Conservation (phyloP, 2,329 filamentous ascomycete species). For the Curvularia hawaiiensis region DNA sequence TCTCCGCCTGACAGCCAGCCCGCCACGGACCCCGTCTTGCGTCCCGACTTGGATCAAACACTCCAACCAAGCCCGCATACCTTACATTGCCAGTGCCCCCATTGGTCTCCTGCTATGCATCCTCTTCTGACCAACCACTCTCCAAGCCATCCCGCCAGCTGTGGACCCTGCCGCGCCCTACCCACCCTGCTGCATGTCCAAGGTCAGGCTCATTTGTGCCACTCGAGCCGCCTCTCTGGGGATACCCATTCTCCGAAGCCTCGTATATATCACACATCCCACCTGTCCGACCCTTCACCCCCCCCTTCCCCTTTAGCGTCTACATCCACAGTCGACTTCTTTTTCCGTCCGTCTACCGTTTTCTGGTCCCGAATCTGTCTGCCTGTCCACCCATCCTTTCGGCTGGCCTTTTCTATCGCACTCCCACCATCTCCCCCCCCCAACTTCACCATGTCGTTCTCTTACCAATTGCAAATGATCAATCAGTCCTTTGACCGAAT, state of each 20-base stretch:
- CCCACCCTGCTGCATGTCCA: constrained; percentile 28
- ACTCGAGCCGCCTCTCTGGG: constrained; percentile 17
- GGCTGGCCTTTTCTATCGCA: neutral
- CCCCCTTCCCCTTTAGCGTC: neutral
- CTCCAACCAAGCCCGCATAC: neutral
- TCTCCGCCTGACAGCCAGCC: neutral
- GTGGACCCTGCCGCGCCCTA: constrained; percentile 23
- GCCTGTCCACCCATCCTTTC: neutral
- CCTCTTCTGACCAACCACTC: constrained; percentile 13
- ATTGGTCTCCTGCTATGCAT: constrained; percentile 19
- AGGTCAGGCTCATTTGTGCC: constrained; percentile 24
- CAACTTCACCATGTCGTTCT: constrained; percentile 35
- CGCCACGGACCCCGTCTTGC: neutral
- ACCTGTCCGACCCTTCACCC: constrained; percentile 7
- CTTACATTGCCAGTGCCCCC: constrained; percentile 5
- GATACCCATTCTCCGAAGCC: constrained; percentile 16
- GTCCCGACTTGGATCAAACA: neutral
- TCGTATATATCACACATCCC: constrained; percentile 25
- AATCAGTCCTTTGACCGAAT: constrained; percentile 42
- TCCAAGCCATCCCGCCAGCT: constrained; percentile 15
- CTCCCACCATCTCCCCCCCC: neutral
- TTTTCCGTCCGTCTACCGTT: neutral
- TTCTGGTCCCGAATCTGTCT: neutral
- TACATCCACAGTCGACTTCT: neutral
- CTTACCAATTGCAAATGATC: constrained; percentile 39